Conservation (phyloP, 306 rosid species). For the Sophora flavescens region DNA sequence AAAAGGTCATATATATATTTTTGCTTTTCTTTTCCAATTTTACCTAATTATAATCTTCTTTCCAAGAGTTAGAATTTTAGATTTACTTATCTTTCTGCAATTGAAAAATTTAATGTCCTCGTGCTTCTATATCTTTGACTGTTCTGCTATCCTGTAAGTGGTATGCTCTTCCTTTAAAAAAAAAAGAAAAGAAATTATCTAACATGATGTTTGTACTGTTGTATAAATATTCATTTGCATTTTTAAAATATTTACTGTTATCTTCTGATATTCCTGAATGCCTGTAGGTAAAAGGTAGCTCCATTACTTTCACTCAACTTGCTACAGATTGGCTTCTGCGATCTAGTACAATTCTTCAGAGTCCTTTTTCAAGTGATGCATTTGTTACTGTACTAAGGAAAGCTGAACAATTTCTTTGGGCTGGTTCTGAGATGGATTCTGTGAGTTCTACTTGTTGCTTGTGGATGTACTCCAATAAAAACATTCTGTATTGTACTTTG, state of each 20-base stretch:
- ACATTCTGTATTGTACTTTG: slow-evolving; percentile 14
- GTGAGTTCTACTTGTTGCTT: slow-evolving; percentile 63
- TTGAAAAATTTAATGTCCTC: slow-evolving; percentile 15
- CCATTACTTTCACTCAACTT: slow-evolving; percentile 66
- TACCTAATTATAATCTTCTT: slow-evolving; percentile 8
- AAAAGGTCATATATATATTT: slow-evolving; percentile 63
- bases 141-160: slow-evolving; percentile 29
- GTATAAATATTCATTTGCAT: slow-evolving; percentile 9
- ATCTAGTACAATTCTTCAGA: slow-evolving; percentile 64
- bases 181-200: not conserved
- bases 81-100: slow-evolving; percentile 39
- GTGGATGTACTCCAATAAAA: slow-evolving; percentile 30
- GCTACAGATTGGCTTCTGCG: slow-evolving; percentile 76
- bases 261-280: slow-evolving; percentile 50
- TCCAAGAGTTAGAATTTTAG: slow-evolving; percentile 36
- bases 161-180: not conserved
- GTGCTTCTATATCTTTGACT: slow-evolving; percentile 41
- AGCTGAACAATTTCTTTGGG: slow-evolving; percentile 98
- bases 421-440: slow-evolving; percentile 93
- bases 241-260: not conserved
- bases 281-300: slow-evolving; percentile 80
- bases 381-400: slow-evolving; percentile 65
- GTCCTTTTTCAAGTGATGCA: slow-evolving; percentile 66
- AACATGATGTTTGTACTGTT: slow-evolving; percentile 22
- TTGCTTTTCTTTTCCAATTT: slow-evolving; percentile 13